Evolutionary conservation across 164 flowering plant genomes (phyloP).

Genomic region (Tetrastigma voinierianum): DNA sequence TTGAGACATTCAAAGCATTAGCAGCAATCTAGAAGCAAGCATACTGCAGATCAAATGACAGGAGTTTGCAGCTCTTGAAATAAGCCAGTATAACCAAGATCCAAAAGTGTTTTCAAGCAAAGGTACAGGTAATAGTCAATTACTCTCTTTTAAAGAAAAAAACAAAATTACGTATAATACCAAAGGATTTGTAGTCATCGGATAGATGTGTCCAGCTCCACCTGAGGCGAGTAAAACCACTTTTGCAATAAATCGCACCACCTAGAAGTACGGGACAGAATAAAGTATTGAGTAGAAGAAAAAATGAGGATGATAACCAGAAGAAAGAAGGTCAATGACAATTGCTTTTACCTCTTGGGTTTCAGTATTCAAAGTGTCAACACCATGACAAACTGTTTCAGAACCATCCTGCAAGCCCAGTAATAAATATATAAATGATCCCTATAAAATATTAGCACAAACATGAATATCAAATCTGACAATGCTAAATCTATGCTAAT

Average conservation of each 20-base stretch:
- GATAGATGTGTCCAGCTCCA: slow-evolving; percentile 98
- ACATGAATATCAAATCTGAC: neutral
- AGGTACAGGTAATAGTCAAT: too few species aligned
- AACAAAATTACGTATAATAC: slow-evolving; percentile 33
- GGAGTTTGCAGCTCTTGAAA: too few species aligned
- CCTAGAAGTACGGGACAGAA: slow-evolving; percentile 35
- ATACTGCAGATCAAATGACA: too few species aligned
- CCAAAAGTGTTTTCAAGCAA: too few species aligned
- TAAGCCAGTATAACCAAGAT: too few species aligned
- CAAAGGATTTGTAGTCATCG: slow-evolving; percentile 93
- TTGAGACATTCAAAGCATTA: too few species aligned
- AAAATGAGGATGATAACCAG: neutral
- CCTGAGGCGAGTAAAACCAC: slow-evolving; percentile 96
- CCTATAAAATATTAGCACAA: neutral
- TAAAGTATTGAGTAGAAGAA: neutral
- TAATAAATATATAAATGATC: neutral
- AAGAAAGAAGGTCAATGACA: neutral
- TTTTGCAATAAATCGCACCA: slow-evolving; percentile 83
- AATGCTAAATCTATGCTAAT: neutral
- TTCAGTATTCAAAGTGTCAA: slow-evolving; percentile 81
- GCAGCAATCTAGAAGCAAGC: too few species aligned
- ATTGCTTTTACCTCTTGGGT: slow-evolving; percentile 64
- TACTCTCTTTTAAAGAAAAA: neutral
- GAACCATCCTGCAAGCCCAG: slow-evolving; percentile 65
- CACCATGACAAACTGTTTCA: slow-evolving; percentile 84